phyloP scores from a whole-genome alignment of 306 rosid species.

The Medicago arabica region DNA sequence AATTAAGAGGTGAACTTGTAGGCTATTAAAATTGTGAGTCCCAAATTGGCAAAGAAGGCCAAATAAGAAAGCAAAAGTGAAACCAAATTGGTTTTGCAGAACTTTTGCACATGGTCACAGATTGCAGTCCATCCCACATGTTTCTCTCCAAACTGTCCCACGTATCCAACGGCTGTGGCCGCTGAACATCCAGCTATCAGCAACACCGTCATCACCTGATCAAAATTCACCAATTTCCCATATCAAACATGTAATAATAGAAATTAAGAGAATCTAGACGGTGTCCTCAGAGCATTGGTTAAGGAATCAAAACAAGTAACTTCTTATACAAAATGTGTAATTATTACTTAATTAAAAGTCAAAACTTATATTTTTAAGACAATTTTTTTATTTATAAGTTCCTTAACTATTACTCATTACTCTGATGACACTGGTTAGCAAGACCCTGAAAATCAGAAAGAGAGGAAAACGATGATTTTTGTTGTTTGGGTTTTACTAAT shows the following conservation, averaged over 20 bases:
- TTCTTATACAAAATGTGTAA: no score
- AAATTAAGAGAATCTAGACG: no score
- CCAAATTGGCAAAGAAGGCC: slow-evolving; percentile 60
- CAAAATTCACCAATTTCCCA: neutral
- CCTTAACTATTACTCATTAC: no score
- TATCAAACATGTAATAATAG: neutral
- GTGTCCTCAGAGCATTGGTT: no score
- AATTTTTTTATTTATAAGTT: no score
- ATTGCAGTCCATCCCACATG: slow-evolving; percentile 61
- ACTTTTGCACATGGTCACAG: slow-evolving; percentile 57
- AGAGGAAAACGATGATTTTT: no score
- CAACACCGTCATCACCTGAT: slow-evolving; percentile 61
- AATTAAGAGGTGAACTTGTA: slow-evolving; percentile 37
- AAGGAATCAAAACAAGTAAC: no score
- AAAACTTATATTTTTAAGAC: no score
- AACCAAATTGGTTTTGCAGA: slow-evolving; percentile 56
- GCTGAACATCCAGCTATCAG: slow-evolving; percentile 74
- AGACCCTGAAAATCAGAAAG: no score
- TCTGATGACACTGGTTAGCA: no score
- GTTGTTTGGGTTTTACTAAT: no score
- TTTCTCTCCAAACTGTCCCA: slow-evolving; percentile 64
- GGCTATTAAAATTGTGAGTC: slow-evolving; percentile 52
- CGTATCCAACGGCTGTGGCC: slow-evolving; percentile 66
- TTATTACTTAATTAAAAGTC: no score
- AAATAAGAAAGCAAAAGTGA: slow-evolving; percentile 58